Evolutionary conservation across 345 rosid species (phyloP).

Genomic region (Euphorbia lathyris): DNA sequence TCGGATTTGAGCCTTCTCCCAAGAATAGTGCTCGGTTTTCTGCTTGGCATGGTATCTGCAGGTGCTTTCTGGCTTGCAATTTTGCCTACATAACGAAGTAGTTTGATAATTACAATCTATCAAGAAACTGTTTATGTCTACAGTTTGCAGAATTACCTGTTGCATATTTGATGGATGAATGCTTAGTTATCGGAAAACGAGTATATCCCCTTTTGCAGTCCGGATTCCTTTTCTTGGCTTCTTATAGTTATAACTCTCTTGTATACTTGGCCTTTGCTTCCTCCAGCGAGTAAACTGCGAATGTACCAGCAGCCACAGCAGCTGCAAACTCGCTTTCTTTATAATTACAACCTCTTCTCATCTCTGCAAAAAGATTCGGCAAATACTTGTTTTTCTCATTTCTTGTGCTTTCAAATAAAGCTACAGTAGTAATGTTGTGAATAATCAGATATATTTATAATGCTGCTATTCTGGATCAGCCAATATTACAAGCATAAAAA

Average conservation of each 20-base stretch:
- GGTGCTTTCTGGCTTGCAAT: constrained; percentile 20
- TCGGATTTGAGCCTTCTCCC: constrained; percentile 58
- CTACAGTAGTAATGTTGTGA: no score
- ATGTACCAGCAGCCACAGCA: constrained; percentile 65
- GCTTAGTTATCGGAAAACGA: constrained; percentile 11
- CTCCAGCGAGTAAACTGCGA: constrained; percentile 37
- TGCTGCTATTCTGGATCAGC: no score
- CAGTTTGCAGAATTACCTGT: constrained; percentile 17
- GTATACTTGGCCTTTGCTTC: constrained; percentile 31
- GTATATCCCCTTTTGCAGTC: constrained; percentile 18
- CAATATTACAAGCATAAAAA: no score
- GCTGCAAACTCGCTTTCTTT: constrained; percentile 40
- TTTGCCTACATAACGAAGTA: constrained; percentile 28
- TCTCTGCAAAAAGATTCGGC: constrained; percentile 7
- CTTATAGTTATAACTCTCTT: constrained; percentile 41
- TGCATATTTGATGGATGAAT: constrained; percentile 27
- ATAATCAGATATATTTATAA: no score
- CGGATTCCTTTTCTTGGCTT: constrained; percentile 26
- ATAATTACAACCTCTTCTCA: constrained; percentile 25
- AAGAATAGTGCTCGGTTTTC: constrained; percentile 42
- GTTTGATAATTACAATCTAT: neutral
- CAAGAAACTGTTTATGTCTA: neutral
- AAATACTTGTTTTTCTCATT: no score
- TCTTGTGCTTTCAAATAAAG: no score
- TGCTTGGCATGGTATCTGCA: constrained; percentile 10